Evolutionary conservation across 1,284 basidiomycete genomes (phyloP).

Genomic region (Leccinum subrobustum): DNA sequence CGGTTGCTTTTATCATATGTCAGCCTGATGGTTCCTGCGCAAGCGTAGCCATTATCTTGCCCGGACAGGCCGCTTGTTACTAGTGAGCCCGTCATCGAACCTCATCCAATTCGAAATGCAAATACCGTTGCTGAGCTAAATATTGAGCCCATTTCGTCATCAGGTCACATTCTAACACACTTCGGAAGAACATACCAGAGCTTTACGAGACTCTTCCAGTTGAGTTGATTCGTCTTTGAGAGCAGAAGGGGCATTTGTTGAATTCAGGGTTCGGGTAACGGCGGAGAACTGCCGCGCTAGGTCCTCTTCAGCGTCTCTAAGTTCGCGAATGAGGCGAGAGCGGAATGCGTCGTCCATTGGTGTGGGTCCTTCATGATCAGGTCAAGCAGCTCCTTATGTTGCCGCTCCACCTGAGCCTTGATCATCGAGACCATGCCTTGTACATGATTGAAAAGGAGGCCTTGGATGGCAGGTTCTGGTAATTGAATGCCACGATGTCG

Average conservation of each 20-base stretch:
- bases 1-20: background rate
- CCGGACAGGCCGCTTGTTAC: too few relatives aligned
- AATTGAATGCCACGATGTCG: background rate
- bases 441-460: background rate
- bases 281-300: conserved; percentile 55
- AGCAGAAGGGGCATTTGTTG: conserved; percentile 29
- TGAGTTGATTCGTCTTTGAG: too few relatives aligned
- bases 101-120: too few relatives aligned
- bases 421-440: conserved; percentile 53
- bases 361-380: conserved; percentile 50
- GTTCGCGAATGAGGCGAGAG: conserved; percentile 63
- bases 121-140: too few relatives aligned
- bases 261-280: conserved; percentile 25
- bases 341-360: conserved; percentile 44
- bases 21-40: too few relatives aligned
- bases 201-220: too few relatives aligned
- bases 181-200: too few relatives aligned
- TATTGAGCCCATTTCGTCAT: too few relatives aligned
- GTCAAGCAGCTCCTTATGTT: conserved; percentile 68
- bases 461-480: background rate
- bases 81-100: too few relatives aligned
- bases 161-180: too few relatives aligned
- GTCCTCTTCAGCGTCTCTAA: conserved; percentile 64
- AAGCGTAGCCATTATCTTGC: too few relatives aligned
- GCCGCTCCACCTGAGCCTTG: conserved; percentile 62